Conservation (phyloP, 2,329 filamentous ascomycete genomes). For the Cytospora leucostoma region DNA sequence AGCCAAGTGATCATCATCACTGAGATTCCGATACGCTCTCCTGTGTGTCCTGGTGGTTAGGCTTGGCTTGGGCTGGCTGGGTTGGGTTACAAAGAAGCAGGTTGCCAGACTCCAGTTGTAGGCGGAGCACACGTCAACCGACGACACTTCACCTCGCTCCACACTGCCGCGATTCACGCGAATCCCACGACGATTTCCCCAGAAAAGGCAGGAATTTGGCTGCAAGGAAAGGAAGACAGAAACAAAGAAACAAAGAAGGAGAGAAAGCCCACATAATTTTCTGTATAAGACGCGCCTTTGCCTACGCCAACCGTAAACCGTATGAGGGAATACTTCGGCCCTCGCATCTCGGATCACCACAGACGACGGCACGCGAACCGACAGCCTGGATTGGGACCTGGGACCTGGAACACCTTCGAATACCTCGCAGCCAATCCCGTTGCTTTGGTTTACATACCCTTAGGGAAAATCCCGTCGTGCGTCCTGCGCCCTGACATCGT, state of each 20-base stretch:
- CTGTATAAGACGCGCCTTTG: no score
- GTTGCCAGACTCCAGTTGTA: neutral
- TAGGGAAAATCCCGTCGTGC: neutral
- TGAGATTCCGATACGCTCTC: conserved; percentile 5
- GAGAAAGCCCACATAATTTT: neutral
- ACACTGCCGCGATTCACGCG: conserved; percentile 14
- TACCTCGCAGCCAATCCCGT: conserved; percentile 22
- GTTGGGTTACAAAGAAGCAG: conserved; percentile 7
- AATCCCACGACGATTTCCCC: neutral
- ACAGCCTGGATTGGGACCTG: conserved; percentile 5
- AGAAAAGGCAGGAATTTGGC: no score
- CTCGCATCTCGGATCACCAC: conserved; percentile 12
- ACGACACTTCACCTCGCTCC: conserved; percentile 18
- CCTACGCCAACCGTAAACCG: no score
- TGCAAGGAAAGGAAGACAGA: neutral
- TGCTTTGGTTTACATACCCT: conserved; percentile 12
- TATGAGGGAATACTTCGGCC: conserved; percentile 15
- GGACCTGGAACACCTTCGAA: neutral
- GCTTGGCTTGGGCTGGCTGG: conserved; percentile 6
- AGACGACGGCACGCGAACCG: conserved; percentile 14
- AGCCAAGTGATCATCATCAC: conserved; percentile 9
- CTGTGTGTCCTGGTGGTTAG: conserved; percentile 1
- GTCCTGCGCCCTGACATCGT: conserved; percentile 17
- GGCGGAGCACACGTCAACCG: conserved; percentile 15
- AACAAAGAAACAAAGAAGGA: neutral